Conservation (phyloP, 208 protist species). For the Porcisia hertigi region DNA sequence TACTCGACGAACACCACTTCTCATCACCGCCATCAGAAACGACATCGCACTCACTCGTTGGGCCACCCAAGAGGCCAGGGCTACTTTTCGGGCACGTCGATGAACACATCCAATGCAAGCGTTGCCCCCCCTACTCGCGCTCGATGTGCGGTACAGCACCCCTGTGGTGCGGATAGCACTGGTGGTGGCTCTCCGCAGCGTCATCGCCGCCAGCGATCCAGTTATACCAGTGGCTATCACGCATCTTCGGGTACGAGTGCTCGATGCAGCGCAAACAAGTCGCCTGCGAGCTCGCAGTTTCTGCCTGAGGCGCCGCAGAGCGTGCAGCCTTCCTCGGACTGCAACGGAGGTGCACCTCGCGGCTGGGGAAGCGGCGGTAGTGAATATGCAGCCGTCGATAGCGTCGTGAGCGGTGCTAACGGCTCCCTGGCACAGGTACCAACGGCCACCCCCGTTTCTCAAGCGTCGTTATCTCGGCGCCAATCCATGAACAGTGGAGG, state of each 20-base stretch:
- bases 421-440: background rate
- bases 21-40: background rate
- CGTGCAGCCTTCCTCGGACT: background rate
- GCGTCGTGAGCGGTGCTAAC: background rate
- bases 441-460: constrained; percentile 16
- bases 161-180: background rate
- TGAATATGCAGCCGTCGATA: background rate
- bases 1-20: background rate
- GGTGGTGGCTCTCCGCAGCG: background rate
- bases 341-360: background rate
- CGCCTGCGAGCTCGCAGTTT: constrained; percentile 19
- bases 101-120: background rate
- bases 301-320: constrained; percentile 1
- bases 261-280: constrained; percentile 15
- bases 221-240: constrained; percentile 2
- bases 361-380: background rate
- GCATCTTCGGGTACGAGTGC: constrained; percentile 7
- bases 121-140: background rate
- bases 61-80: background rate
- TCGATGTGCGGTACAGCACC: background rate
- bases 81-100: background rate
- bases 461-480: constrained; percentile 11
- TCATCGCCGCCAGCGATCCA: background rate
- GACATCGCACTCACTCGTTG: background rate
- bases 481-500: background rate